Evolutionary conservation across 164 flowering plant species (phyloP).

Genomic region (Sedum album): DNA sequence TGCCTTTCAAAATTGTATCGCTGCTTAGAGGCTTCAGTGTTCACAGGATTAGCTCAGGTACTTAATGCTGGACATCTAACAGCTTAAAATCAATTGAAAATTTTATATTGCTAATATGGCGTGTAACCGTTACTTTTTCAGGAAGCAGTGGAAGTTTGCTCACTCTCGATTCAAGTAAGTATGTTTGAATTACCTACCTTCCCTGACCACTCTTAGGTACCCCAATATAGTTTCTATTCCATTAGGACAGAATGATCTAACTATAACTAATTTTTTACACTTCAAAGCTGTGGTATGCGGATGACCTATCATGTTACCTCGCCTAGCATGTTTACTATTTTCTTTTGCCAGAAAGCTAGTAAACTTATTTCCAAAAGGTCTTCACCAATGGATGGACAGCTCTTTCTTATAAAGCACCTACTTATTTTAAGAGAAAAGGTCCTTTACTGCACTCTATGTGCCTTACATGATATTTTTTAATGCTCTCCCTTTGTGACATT

Average conservation of each 20-base stretch:
- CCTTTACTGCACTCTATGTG: background rate
- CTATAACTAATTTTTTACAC: background rate
- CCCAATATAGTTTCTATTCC: background rate
- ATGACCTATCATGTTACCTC: background rate
- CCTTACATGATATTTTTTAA: background rate
- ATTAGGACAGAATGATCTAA: background rate
- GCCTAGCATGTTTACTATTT: constrained; percentile 8
- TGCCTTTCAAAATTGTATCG: constrained; percentile 83
- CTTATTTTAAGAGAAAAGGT: constrained; percentile 95
- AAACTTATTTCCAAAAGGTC: constrained; percentile 70
- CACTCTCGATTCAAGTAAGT: constrained; percentile 59
- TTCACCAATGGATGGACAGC: constrained; percentile 87
- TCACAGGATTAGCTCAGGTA: constrained; percentile 99
- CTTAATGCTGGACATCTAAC: constrained; percentile 1
- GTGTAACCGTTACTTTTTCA: constrained; percentile 21
- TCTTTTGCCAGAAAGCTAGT: constrained; percentile 72
- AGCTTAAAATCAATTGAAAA: background rate
- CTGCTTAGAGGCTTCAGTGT: constrained; percentile 76
- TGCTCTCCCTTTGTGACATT: constrained; percentile 9
- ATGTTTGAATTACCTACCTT: background rate
- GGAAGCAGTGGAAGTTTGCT: constrained; percentile 98
- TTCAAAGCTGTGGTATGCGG: background rate
- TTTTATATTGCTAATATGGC: constrained; percentile 5
- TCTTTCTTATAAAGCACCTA: constrained; percentile 86
- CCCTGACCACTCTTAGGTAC: background rate